Evolutionary conservation across 148 eudicot species (phyloP).

Genomic region (Selenicereus undatus): DNA sequence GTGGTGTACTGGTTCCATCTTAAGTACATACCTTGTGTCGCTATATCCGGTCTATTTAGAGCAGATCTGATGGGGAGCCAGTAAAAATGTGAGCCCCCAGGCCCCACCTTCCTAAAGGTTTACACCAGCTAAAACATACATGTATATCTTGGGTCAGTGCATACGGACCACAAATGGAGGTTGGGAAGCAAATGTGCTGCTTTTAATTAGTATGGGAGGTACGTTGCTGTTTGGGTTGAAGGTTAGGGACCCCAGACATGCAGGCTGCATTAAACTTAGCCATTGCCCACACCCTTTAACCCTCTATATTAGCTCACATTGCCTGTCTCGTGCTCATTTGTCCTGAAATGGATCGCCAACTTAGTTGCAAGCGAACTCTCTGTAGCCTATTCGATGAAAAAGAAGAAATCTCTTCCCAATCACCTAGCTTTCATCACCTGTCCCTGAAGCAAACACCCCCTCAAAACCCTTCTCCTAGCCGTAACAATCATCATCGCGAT

Average conservation of each 20-base stretch:
- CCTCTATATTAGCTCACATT: background rate
- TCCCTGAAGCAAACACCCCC: background rate
- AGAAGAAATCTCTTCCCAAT: background rate
- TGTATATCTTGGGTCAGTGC: too few relatives aligned
- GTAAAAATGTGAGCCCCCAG: background rate
- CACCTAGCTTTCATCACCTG: conserved; percentile 24
- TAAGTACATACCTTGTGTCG: background rate
- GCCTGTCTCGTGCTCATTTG: background rate
- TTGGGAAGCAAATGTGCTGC: background rate
- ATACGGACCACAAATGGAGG: background rate
- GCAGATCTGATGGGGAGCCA: background rate
- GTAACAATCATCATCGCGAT: background rate
- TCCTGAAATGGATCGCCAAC: background rate
- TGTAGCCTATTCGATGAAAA: conserved; percentile 15
- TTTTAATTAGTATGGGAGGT: background rate
- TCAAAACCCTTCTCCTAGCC: background rate
- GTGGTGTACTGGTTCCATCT: too few relatives aligned
- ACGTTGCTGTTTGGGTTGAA: background rate
- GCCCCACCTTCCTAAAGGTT: background rate
- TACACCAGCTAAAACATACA: background rate
- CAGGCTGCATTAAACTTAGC: background rate
- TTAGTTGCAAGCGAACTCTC: conserved; percentile 12
- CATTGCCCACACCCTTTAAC: background rate
- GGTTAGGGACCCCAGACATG: background rate
- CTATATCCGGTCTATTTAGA: background rate